Base-by-base conservation (phyloP, 2,329 filamentous ascomycete species). In the Mycosphaerella arachidis region DNA sequence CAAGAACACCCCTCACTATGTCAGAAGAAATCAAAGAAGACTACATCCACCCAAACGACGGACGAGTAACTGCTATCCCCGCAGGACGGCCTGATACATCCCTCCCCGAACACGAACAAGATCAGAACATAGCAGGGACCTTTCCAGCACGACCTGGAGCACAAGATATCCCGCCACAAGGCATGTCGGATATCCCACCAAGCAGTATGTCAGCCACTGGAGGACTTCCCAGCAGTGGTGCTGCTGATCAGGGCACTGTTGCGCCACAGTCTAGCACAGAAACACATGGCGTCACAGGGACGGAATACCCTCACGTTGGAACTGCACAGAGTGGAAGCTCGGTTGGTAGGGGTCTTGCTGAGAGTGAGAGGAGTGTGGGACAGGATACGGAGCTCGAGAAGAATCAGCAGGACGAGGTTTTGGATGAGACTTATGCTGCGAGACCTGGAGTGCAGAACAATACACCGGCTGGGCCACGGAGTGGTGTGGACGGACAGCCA, bases 391-490 rank as follows among this genome's bases (percentile, higher is more conserved):
- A 12, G 20, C n/a, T 53, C 9, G 31, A 30, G 2, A 9, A 16
- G 33, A 58, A 10, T 8, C n/a, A 45, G 31, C 56, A 59, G 55
- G 64, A 64, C 37, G 63, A 62, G 51, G 59, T 56, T n/a, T 24
- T 63, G 66, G 76, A 78, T 67, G 78, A 76, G 52, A 70, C 71
- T 53, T 69, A 74, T 20, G 71, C 70, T 20, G 74, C 77, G 53
- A 29, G 33, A 16, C 53, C 53, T 27, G 53, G 67, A 60, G 65
- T 77, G 77, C 27, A n/a, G 27, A 30, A 18, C n/a, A 30, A 4
- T 6, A 18, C 2, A 13, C 50, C 50, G 27, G 27, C 16, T 18
- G 50, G 50, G 12, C 24, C 30, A 1, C 12, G 7, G 20, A 50
- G 1, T 29, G 46, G 29, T 50, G 46, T 50, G 13, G 46, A 27